Evolutionary conservation across 352 stramenopile genomes (phyloP).

Genomic region (Phytophthora hybrid): DNA sequence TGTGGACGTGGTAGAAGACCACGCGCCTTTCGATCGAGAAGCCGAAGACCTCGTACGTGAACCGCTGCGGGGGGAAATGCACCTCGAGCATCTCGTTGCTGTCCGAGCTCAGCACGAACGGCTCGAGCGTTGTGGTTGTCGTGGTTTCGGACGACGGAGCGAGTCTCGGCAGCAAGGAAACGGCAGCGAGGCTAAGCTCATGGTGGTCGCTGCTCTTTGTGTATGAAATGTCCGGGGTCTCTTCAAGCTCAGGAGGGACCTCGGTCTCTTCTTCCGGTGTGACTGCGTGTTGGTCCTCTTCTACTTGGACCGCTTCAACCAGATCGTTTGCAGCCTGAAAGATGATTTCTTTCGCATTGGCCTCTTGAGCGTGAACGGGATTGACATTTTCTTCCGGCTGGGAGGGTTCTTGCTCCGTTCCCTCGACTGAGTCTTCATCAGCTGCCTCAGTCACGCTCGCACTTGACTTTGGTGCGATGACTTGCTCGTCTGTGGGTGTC

Average conservation of each 20-base stretch:
- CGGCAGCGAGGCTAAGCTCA: neutral
- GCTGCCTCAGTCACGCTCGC: neutral
- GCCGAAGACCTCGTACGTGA: conserved; percentile 45
- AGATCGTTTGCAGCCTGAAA: conserved; percentile 20
- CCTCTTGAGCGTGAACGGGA: neutral
- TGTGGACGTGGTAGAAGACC: conserved; percentile 56
- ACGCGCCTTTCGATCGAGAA: conserved; percentile 48
- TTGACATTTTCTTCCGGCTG: neutral
- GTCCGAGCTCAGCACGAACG: conserved; percentile 20
- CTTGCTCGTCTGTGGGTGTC: conserved; percentile 11
- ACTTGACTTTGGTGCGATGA: neutral
- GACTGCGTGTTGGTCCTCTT: neutral
- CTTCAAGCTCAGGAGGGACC: neutral
- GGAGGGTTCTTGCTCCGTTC: neutral
- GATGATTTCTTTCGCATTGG: conserved; percentile 8
- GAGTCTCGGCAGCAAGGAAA: conserved; percentile 12
- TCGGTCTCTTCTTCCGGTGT: conserved; percentile 3
- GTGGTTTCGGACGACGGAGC: conserved; percentile 1
- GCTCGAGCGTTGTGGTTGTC: conserved; percentile 24
- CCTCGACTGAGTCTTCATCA: conserved; percentile 2
- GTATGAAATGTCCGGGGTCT: neutral
- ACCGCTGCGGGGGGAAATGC: conserved; percentile 22
- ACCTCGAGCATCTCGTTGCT: conserved; percentile 25
- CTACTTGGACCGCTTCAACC: conserved; percentile 19
- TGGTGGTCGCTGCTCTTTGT: conserved; percentile 16